These are phyloP conservation scores for Pleoardoris graminearum DNA, from an alignment of 2,329 filamentous ascomycete genomes.

Conservation along the genomic window DNA sequence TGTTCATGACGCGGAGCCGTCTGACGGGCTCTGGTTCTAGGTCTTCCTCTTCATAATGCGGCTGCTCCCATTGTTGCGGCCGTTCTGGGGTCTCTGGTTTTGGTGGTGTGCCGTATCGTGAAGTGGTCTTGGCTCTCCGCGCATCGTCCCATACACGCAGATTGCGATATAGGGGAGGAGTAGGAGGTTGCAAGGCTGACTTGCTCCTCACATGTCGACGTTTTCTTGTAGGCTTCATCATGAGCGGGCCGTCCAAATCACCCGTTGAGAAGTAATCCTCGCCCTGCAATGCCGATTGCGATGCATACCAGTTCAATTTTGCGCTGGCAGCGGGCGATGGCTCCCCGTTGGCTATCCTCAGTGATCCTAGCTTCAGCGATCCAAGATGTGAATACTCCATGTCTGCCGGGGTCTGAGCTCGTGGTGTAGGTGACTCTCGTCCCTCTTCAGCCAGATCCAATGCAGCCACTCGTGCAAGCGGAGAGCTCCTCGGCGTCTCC, in stretches of 20 bases:
- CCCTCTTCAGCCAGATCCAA: constrained; percentile 28
- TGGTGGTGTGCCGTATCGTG: constrained; percentile 16
- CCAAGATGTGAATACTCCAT: constrained; percentile 49
- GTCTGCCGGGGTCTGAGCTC: constrained; percentile 48
- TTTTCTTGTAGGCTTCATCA: constrained; percentile 23
- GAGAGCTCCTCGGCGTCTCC: constrained; percentile 26
- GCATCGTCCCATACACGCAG: constrained; percentile 4
- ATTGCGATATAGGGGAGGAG: constrained; percentile 21
- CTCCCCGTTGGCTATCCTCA: constrained; percentile 53
- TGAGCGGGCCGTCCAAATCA: constrained; percentile 21
- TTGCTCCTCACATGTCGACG: constrained; percentile 33
- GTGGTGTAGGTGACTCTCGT: constrained; percentile 22
- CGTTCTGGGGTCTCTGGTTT: constrained; percentile 11
- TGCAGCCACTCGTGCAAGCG: constrained; percentile 25
- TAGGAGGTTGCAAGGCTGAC: constrained; percentile 26
- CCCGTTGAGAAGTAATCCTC: constrained; percentile 38
- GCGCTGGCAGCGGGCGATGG: constrained; percentile 51
- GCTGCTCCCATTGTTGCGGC: not conserved
- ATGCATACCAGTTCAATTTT: constrained; percentile 13
- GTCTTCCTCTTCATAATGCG: constrained; percentile 7
- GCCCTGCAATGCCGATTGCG: constrained; percentile 15
- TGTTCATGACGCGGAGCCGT: constrained; percentile 22
- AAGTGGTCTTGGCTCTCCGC: constrained; percentile 13
- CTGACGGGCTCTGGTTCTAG: constrained; percentile 16
- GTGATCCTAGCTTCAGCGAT: constrained; percentile 47